These are phyloP conservation scores for Clavispora phyllophila DNA, from an alignment of 805 yeast genomes.

Conservation along the genomic window DNA sequence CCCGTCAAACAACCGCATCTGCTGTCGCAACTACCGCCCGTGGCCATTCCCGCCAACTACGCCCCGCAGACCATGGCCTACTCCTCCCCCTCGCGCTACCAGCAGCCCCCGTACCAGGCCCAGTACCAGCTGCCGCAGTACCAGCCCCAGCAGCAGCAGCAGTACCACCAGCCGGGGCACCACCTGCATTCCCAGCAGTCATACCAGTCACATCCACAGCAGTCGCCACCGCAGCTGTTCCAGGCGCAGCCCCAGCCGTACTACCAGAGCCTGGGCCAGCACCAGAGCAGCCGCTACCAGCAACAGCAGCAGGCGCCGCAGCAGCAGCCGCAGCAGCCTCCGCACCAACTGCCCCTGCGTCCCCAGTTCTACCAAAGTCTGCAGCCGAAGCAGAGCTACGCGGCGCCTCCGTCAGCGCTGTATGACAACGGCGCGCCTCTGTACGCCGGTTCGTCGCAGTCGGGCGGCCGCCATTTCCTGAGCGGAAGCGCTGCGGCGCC, in stretches of 20 bases:
- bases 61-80: conserved; percentile 2
- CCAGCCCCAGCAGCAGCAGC: background rate
- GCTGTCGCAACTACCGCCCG: conserved; percentile 10
- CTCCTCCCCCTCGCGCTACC: conserved; percentile 1
- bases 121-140: background rate
- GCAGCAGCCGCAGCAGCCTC: background rate
- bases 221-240: conserved; percentile 3
- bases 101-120: background rate
- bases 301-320: background rate
- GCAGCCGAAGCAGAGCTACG: background rate
- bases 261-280: background rate
- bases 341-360: background rate
- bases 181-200: conserved; percentile 1
- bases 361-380: background rate
- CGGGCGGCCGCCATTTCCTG: conserved; percentile 1
- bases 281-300: background rate
- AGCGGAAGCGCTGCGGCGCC: background rate
- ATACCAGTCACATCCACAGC: background rate
- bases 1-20: conserved; percentile 10
- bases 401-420: background rate
- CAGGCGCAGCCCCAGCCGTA: background rate
- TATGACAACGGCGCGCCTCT: background rate
- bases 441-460: background rate
- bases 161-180: background rate
- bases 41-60: conserved; percentile 7